Evolutionary conservation across 768 basidiomycete species (phyloP).

Genomic region (Paxillus ammoniavirescens): DNA sequence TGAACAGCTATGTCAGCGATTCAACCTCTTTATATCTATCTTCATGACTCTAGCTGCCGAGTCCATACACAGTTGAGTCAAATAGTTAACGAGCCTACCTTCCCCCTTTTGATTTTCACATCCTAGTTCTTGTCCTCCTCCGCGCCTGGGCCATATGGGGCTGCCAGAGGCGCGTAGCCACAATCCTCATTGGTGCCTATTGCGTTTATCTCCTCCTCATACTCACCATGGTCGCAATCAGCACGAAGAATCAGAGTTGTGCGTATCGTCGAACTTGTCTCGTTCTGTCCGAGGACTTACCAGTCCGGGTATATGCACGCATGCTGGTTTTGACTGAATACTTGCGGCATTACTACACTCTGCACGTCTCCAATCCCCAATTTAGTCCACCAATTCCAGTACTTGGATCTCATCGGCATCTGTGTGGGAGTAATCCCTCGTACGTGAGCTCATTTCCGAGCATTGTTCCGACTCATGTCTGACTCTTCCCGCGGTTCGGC

Average conservation of each 20-base stretch:
- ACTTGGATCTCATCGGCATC: no score
- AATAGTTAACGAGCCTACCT: neutral
- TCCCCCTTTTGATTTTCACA: neutral
- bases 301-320: no score
- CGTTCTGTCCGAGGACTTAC: no score
- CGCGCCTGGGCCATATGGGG: slow-evolving; percentile 25
- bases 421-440: no score
- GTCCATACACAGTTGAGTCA: slow-evolving; percentile 21
- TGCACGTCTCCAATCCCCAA: no score
- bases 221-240: neutral
- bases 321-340: no score
- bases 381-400: no score
- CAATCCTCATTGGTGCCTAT: slow-evolving; percentile 5
- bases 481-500: neutral
- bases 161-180: slow-evolving; percentile 1
- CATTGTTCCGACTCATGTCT: no score
- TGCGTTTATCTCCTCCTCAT: slow-evolving; percentile 4
- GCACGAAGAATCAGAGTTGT: no score
- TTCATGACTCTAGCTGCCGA: slow-evolving; percentile 16
- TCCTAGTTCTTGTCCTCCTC: slow-evolving; percentile 22
- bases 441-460: no score
- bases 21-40: neutral
- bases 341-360: no score
- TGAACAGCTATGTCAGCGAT: slow-evolving; percentile 16
- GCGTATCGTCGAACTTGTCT: no score